These are phyloP conservation scores for Coccomyxa subellipsoidea DNA, from an alignment of 163 green algal species.

Conservation along the genomic window DNA sequence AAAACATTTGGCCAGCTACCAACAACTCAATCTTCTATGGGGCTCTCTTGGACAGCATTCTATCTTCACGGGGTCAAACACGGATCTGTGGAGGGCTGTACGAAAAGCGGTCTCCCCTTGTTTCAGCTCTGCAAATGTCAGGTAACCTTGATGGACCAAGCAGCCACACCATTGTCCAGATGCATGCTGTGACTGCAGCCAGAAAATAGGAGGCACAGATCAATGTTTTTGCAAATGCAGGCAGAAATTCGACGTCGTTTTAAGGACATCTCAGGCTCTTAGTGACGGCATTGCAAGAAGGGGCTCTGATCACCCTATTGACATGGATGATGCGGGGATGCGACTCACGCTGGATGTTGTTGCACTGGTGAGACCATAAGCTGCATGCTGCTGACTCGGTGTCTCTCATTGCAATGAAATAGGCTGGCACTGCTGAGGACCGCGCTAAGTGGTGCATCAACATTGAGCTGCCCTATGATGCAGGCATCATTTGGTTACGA, in stretches of 20 bases:
- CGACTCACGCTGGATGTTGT: slow-evolving; percentile 6
- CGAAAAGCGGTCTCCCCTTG: not conserved
- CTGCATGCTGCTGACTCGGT: not conserved
- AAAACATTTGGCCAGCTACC: too few relatives aligned
- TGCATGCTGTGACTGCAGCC: too few relatives aligned
- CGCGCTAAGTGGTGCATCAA: too few relatives aligned
- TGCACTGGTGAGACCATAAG: not conserved
- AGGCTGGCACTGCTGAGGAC: too few relatives aligned
- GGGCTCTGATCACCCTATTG: not conserved
- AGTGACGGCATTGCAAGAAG: not conserved
- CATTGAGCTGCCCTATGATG: not conserved
- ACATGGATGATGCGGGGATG: slow-evolving; percentile 14
- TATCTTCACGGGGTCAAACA: slow-evolving; percentile 1
- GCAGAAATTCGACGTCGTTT: not conserved
- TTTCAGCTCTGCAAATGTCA: slow-evolving; percentile 1
- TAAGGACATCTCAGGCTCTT: not conserved
- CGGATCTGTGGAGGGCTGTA: not conserved
- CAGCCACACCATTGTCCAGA: too few relatives aligned
- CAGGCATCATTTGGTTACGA: not conserved
- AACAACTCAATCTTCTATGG: too few relatives aligned
- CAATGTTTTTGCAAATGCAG: not conserved
- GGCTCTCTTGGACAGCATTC: not conserved
- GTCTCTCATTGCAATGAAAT: too few relatives aligned
- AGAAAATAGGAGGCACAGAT: not conserved
- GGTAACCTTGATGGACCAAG: too few relatives aligned